These are phyloP conservation scores for Cryphonectria parasitica DNA, from an alignment of 2,329 filamentous ascomycete genomes.

Conservation along the genomic window DNA sequence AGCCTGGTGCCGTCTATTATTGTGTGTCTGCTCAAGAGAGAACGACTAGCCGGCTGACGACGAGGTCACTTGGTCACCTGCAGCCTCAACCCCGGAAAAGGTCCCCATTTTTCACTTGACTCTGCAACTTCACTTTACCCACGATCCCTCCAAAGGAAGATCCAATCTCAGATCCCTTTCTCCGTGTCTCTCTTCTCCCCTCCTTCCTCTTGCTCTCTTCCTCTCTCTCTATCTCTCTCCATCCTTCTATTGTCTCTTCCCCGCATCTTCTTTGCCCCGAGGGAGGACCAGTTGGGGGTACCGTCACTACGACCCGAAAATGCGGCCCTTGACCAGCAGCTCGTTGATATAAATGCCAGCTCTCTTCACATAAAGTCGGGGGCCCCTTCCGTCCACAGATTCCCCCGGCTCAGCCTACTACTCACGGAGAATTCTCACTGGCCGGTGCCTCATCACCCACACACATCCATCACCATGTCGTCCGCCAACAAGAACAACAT, in stretches of 20 bases:
- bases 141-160: slow-evolving; percentile 30
- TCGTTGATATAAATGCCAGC: slow-evolving; percentile 29
- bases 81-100: slow-evolving; percentile 29
- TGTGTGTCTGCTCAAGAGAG: background rate
- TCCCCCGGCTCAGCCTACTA: slow-evolving; percentile 27
- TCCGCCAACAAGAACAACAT: slow-evolving; percentile 32
- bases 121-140: slow-evolving; percentile 19
- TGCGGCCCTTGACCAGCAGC: slow-evolving; percentile 35
- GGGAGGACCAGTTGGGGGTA: slow-evolving; percentile 25
- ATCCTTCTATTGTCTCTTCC: background rate
- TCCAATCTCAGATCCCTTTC: slow-evolving; percentile 27
- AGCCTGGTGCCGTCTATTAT: slow-evolving; percentile 24
- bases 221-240: too few species aligned
- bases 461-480: slow-evolving; percentile 39
- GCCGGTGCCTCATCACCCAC: slow-evolving; percentile 24
- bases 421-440: slow-evolving; percentile 25
- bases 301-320: slow-evolving; percentile 33
- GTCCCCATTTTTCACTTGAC: slow-evolving; percentile 28
- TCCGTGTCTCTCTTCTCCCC: background rate
- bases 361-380: slow-evolving; percentile 27
- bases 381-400: slow-evolving; percentile 28
- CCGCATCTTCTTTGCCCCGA: slow-evolving; percentile 32
- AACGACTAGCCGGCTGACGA: slow-evolving; percentile 25
- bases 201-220: too few species aligned
- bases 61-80: slow-evolving; percentile 28